phyloP scores from a whole-genome alignment of 257 asterid genomes.

The Solanum clarkiae region DNA sequence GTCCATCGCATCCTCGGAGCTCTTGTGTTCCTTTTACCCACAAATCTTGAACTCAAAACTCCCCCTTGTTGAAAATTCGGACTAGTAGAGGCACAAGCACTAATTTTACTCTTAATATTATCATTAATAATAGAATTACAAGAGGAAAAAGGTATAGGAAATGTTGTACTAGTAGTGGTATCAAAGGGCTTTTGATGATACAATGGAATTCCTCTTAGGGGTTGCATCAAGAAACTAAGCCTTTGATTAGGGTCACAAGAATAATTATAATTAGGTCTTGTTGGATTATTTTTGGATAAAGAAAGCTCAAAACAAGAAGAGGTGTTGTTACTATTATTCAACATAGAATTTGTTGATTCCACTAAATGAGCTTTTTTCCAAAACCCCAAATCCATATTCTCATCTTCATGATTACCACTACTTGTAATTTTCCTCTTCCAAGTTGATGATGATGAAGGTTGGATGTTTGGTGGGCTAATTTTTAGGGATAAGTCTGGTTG shows the following conservation, averaged over 20 bases:
- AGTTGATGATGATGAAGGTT: constrained; percentile 4
- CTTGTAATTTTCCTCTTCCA: constrained; percentile 24
- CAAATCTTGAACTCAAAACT: constrained; percentile 13
- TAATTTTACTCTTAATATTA: background rate
- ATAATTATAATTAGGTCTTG: background rate
- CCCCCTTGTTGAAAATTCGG: constrained; percentile 8
- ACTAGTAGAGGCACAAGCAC: background rate
- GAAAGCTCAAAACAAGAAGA: constrained; percentile 20
- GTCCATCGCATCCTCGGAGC: constrained; percentile 52
- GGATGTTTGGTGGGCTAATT: constrained; percentile 51
- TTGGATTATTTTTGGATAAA: constrained; percentile 7
- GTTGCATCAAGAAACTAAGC: too few species aligned
- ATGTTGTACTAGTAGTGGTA: background rate
- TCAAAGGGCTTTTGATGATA: constrained; percentile 11
- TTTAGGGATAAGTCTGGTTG: constrained; percentile 74
- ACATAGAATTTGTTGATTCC: constrained; percentile 21
- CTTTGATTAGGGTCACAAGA: constrained; percentile 3
- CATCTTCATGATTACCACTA: background rate
- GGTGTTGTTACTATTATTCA: background rate
- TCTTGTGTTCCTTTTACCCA: constrained; percentile 29
- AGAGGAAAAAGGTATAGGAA: background rate
- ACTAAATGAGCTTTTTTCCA: constrained; percentile 46
- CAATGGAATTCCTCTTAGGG: constrained; percentile 50
- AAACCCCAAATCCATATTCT: constrained; percentile 39
- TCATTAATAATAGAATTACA: background rate